Conservation (phyloP, 2,329 filamentous ascomycete genomes). For the Penicillium sp. region DNA sequence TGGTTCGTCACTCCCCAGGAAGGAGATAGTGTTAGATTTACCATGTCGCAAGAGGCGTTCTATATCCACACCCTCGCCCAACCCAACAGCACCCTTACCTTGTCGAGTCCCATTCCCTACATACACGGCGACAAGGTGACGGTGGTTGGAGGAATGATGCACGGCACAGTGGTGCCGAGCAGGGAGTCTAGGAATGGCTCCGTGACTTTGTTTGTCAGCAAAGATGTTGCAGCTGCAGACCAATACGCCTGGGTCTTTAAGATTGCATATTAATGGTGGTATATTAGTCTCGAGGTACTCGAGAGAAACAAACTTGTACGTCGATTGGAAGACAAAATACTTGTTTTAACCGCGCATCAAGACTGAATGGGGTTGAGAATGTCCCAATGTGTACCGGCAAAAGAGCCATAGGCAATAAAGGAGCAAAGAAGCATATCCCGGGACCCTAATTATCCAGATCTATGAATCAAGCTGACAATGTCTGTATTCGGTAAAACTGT, state of each 20-base stretch:
- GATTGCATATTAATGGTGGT: slow-evolving; percentile 27
- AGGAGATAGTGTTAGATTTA: slow-evolving; percentile 47
- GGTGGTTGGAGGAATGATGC: slow-evolving; percentile 39
- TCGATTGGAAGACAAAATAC: background rate
- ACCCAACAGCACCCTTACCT: slow-evolving; percentile 39
- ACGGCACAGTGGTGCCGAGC: slow-evolving; percentile 30
- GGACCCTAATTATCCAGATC: background rate
- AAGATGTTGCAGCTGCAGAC: slow-evolving; percentile 34
- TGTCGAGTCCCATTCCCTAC: slow-evolving; percentile 47
- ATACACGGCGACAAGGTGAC: slow-evolving; percentile 47
- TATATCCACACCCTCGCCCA: slow-evolving; percentile 48
- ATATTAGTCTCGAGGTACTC: background rate
- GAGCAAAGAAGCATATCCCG: background rate
- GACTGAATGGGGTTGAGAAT: too few relatives aligned
- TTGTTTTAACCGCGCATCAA: background rate
- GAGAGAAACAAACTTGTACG: background rate
- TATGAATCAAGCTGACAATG: background rate
- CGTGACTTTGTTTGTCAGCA: slow-evolving; percentile 32
- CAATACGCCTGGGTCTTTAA: slow-evolving; percentile 45
- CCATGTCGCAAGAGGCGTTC: slow-evolving; percentile 51
- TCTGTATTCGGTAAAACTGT: background rate
- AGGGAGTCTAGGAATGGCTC: slow-evolving; percentile 23
- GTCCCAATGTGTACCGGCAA: too few relatives aligned
- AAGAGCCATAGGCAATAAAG: background rate
- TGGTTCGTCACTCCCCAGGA: slow-evolving; percentile 49